These are phyloP conservation scores for Suillus fuscotomentosus DNA, from an alignment of 768 basidiomycete genomes.

Conservation along the genomic window DNA sequence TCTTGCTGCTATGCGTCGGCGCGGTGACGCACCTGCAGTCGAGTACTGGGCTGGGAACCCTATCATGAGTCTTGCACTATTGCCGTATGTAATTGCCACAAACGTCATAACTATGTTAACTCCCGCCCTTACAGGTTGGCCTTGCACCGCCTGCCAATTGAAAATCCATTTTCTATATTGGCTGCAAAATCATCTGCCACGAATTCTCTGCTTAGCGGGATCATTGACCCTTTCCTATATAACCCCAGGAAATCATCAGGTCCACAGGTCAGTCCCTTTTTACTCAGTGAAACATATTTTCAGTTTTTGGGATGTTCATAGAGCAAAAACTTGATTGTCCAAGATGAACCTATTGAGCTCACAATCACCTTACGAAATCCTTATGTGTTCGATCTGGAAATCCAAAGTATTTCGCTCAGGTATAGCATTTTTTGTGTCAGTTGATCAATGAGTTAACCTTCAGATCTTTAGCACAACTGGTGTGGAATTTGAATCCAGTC, in stretches of 20 bases:
- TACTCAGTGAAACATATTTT: neutral
- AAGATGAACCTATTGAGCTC: slow-evolving; percentile 82
- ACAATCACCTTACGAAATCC: slow-evolving; percentile 87
- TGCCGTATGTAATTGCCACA: slow-evolving; percentile 52
- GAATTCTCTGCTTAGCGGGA: slow-evolving; percentile 53
- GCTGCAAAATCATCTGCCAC: slow-evolving; percentile 38
- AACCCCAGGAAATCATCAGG: slow-evolving; percentile 72
- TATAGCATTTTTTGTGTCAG: slow-evolving; percentile 27
- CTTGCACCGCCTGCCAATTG: slow-evolving; percentile 64
- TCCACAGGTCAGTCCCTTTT: slow-evolving; percentile 49
- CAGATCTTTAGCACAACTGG: slow-evolving; percentile 69
- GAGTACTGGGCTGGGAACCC: slow-evolving; percentile 89
- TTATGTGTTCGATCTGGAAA: slow-evolving; percentile 87
- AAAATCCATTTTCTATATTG: slow-evolving; percentile 65
- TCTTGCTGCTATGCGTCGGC: slow-evolving; percentile 66
- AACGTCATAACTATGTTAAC: slow-evolving; percentile 6
- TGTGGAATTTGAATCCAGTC: slow-evolving; percentile 64
- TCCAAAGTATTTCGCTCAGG: slow-evolving; percentile 83
- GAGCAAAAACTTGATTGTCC: slow-evolving; percentile 68
- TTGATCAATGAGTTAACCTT: neutral
- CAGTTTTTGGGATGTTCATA: slow-evolving; percentile 20
- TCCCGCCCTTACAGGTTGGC: slow-evolving; percentile 51
- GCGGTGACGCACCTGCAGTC: slow-evolving; percentile 68
- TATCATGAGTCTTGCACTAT: slow-evolving; percentile 73
- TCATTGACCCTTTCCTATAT: slow-evolving; percentile 84